phyloP scores from a whole-genome alignment of 2,329 filamentous ascomycete species.

The Grosmannia serpens region DNA sequence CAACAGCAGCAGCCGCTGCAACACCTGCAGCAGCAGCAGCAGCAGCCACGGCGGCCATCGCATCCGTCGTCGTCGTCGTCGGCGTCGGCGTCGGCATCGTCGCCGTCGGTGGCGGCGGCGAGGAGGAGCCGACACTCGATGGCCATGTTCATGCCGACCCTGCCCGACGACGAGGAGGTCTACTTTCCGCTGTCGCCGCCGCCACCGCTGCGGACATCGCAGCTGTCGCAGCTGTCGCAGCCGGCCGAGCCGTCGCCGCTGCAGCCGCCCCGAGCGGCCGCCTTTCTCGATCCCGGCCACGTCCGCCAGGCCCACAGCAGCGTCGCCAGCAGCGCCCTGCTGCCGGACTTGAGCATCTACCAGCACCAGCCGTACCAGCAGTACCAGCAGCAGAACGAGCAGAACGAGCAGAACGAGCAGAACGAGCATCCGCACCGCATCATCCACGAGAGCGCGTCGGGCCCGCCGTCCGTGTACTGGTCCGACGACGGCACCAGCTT shows the following conservation, averaged over 20 bases:
- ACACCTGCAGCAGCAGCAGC: neutral
- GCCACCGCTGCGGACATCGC: neutral
- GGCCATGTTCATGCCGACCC: neutral
- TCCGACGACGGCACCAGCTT: slow-evolving; percentile 14
- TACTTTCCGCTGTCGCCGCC: slow-evolving; percentile 1
- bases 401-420: neutral
- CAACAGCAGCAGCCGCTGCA: neutral
- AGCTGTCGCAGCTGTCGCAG: neutral
- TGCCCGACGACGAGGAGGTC: neutral
- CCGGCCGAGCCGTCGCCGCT: neutral
- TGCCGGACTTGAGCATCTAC: neutral
- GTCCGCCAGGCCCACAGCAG: neutral
- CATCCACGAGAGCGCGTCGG: slow-evolving; percentile 1
- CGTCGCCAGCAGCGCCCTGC: slow-evolving; percentile 2
- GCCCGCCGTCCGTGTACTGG: slow-evolving; percentile 18
- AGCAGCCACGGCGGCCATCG: neutral
- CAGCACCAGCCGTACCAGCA: neutral
- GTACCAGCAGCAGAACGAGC: neutral
- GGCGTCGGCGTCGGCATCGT: too few relatives aligned
- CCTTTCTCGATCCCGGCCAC: neutral
- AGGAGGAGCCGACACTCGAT: neutral
- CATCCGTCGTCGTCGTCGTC: neutral
- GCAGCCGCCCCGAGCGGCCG: neutral
- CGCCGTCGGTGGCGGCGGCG: too few relatives aligned
- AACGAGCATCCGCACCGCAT: neutral